Evolutionary conservation across 1,139 yeast genomes (phyloP).

Genomic region (Candida neerlandica): DNA sequence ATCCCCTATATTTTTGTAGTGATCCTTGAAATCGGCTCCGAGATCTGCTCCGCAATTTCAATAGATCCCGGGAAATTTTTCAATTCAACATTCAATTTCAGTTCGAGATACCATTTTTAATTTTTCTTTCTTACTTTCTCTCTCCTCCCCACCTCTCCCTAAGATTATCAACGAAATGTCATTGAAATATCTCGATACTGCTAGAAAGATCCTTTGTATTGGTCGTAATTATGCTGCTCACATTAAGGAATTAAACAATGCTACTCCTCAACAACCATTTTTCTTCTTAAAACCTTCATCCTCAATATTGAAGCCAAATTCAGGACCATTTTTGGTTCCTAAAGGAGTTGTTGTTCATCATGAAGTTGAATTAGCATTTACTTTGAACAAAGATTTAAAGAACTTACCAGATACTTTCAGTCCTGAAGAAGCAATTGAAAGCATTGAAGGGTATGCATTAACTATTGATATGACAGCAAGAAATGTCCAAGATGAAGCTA

Average conservation of each 20-base stretch:
- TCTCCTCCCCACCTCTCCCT: not conserved
- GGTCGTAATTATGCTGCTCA: constrained; percentile 98
- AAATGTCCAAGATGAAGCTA: constrained; percentile 94
- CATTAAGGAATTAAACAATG: constrained; percentile 82
- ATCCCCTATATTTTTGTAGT: not conserved
- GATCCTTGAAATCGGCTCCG: not conserved
- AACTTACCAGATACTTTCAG: constrained; percentile 63
- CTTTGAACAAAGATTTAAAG: constrained; percentile 64
- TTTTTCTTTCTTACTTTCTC: not conserved
- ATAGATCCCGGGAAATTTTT: not conserved
- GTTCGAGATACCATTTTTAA: not conserved
- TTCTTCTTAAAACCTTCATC: constrained; percentile 88
- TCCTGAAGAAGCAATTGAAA: constrained; percentile 69
- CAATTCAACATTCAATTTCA: not conserved
- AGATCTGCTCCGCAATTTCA: not conserved
- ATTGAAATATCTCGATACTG: constrained; percentile 59
- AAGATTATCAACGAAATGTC: constrained; percentile 39
- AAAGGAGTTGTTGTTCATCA: constrained; percentile 82
- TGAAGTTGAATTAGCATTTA: constrained; percentile 88
- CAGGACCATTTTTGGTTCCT: constrained; percentile 83
- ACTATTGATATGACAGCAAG: constrained; percentile 95
- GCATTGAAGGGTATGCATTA: constrained; percentile 82
- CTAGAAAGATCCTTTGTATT: constrained; percentile 85
- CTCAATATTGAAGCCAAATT: constrained; percentile 58
- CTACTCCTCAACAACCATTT: constrained; percentile 80